Evolutionary conservation across 352 stramenopile species (phyloP).

Genomic region (Phytophthora citricola): DNA sequence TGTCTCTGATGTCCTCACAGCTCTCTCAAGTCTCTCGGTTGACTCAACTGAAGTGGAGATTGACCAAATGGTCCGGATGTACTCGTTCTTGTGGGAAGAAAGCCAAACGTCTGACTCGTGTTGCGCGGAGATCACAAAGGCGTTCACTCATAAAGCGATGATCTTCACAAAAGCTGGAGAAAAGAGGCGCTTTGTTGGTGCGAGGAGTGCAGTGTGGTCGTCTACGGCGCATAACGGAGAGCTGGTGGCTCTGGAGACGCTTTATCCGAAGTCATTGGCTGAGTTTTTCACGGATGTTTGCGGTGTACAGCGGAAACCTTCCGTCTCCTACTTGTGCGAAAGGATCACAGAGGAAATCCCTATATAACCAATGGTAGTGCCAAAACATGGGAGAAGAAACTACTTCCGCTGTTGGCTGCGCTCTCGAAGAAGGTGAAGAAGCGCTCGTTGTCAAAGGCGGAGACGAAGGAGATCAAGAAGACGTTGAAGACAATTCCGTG

Average conservation of each 20-base stretch:
- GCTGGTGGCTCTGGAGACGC: conserved; percentile 48
- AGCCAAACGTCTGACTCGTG: conserved; percentile 29
- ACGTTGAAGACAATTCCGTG: conserved; percentile 45
- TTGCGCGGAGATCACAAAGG: conserved; percentile 27
- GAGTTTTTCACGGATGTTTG: conserved; percentile 74
- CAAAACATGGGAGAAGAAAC: conserved; percentile 42
- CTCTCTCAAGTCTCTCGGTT: conserved; percentile 41
- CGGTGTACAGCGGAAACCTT: conserved; percentile 69
- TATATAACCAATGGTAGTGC: conserved; percentile 25
- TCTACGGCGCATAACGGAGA: conserved; percentile 38
- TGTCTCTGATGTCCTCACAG: conserved; percentile 50
- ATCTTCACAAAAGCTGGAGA: conserved; percentile 26
- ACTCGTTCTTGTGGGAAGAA: conserved; percentile 54
- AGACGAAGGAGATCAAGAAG: conserved; percentile 55
- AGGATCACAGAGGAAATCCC: conserved; percentile 24
- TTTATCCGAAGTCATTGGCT: conserved; percentile 60
- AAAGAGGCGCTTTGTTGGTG: conserved; percentile 25
- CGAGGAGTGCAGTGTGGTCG: conserved; percentile 54
- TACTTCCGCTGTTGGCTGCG: conserved; percentile 49
- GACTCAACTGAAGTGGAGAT: conserved; percentile 27
- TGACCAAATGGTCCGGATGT: conserved; percentile 40
- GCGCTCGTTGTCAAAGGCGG: conserved; percentile 41
- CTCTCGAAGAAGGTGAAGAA: conserved; percentile 60
- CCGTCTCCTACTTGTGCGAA: conserved; percentile 52
- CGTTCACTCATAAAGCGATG: conserved; percentile 37